phyloP scores from a whole-genome alignment of 1,139 yeast species.

The Pichia cactophila region DNA sequence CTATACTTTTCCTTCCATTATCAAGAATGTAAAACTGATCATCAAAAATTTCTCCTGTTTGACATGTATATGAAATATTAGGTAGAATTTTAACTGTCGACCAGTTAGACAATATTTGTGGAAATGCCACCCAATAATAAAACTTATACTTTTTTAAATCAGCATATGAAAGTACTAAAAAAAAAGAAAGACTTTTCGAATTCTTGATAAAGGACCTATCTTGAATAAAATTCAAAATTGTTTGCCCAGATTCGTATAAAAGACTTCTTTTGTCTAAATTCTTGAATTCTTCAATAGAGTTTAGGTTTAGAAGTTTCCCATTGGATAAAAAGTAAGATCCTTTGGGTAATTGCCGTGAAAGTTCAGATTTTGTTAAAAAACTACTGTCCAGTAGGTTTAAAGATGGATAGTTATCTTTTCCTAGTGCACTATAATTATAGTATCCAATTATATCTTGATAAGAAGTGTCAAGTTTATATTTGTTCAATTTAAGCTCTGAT shows the following conservation, averaged over 20 bases:
- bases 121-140: conserved; percentile 85
- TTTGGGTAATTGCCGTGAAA: conserved; percentile 6
- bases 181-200: conserved; percentile 38
- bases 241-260: conserved; percentile 40
- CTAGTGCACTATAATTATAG: conserved; percentile 38
- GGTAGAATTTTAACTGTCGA: conserved; percentile 6
- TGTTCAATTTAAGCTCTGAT: conserved; percentile 58
- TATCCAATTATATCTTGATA: conserved; percentile 34
- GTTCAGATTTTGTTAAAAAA: conserved; percentile 28
- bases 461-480: conserved; percentile 52
- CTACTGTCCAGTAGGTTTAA: conserved; percentile 35
- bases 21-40: conserved; percentile 22
- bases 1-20: conserved; percentile 15
- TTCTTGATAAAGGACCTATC: conserved; percentile 30
- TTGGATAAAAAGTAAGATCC: conserved; percentile 20
- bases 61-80: conserved; percentile 10
- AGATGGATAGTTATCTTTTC: conserved; percentile 36
- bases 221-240: conserved; percentile 26
- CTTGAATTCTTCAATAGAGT: conserved; percentile 83
- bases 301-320: conserved; percentile 47
- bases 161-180: conserved; percentile 63
- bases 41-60: conserved; percentile 13
- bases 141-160: conserved; percentile 85
- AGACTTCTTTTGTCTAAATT: conserved; percentile 52
- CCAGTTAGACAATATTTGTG: conserved; percentile 50